Base-by-base conservation (phyloP, 2,329 filamentous ascomycete genomes). In the Epichloe gansuensis region DNA sequence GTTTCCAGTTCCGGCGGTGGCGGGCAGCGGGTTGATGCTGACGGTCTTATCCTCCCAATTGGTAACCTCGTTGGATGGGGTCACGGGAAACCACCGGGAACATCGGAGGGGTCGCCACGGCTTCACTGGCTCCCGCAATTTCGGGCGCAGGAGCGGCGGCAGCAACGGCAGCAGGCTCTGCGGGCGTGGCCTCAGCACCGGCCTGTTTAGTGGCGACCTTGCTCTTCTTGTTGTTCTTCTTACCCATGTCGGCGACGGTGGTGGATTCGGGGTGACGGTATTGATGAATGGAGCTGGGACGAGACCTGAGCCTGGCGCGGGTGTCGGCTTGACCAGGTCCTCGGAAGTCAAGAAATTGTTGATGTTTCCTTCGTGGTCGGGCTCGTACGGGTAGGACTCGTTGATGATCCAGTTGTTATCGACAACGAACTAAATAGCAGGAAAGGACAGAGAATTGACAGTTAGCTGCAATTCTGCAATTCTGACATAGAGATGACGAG, bases 331-430 rank as follows among this genome's bases (percentile, higher is more conserved):
- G 55, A 68, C 60, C 51, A 95, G 85, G 64, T 88, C 78, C 57
- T 89, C 80, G 54, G 86, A 82, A 42, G 80, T 79, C 53, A 98
- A 79, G 58, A 96, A 82, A 81, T 97, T 97, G 78, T 97, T 97
- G 62, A 90, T 76, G 77, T 91, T 95, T 63, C 87, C 86, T 63
- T 83, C 76, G 59, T 80, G 78, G 75, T 96, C 91, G 64, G 82
- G 81, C 72, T 96, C 91, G 71, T 86, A 84, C 55, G 87, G 86
- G 43, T 84, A 86, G 54, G 82, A 82, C 62, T 84, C 81, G 70
- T 96, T 91, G 67, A 83, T 86, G 49, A 82, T 83, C 93, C 93
- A 98, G 61, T 80, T 81, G 60, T 87, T 88, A 78, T 98, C 89
- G 60, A 96, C 91, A 62, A 98, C 87, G 69, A 95, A 98, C 91